A percentile compares a stretch with the other conserved stretches of the same genome.
Conservation (phyloP, 345 rosid genomes). For the Citrus glauca region DNA sequence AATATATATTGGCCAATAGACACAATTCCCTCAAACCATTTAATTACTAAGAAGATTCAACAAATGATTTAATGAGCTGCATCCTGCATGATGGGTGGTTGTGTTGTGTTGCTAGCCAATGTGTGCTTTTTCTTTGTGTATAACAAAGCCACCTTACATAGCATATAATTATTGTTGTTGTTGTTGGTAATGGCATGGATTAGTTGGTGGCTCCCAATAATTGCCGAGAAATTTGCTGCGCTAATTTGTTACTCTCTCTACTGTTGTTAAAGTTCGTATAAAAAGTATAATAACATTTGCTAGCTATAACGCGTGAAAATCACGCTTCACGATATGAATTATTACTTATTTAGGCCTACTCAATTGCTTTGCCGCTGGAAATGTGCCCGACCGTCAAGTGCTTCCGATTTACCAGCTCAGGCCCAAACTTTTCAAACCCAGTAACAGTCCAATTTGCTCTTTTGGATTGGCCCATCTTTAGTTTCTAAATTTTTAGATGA, state of each 20-base stretch:
- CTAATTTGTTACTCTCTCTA: not conserved
- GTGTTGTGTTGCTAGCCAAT: no score
- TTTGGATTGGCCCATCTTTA: not conserved
- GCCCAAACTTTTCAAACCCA: not conserved
- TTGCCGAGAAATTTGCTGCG: not conserved
- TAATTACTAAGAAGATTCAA: not conserved
- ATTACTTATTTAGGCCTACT: not conserved
- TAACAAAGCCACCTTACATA: not conserved
- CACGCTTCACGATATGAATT: not conserved
- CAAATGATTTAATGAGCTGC: not conserved
- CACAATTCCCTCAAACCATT: not conserved
- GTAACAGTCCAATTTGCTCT: not conserved
- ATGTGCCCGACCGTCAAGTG: not conserved
- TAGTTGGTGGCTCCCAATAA: slow-evolving; percentile 4
- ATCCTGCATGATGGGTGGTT: not conserved
- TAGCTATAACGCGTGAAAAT: not conserved
- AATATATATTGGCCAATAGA: not conserved
- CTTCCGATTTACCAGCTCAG: not conserved
- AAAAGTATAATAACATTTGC: no score
- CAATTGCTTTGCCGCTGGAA: not conserved
- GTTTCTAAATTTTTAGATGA: not conserved
- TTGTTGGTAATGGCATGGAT: no score
- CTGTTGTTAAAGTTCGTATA: no score
- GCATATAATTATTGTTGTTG: no score
- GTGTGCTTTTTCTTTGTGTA: no score